Conservation (phyloP, 2,329 filamentous ascomycete species). For the Dendryphion nanum region DNA sequence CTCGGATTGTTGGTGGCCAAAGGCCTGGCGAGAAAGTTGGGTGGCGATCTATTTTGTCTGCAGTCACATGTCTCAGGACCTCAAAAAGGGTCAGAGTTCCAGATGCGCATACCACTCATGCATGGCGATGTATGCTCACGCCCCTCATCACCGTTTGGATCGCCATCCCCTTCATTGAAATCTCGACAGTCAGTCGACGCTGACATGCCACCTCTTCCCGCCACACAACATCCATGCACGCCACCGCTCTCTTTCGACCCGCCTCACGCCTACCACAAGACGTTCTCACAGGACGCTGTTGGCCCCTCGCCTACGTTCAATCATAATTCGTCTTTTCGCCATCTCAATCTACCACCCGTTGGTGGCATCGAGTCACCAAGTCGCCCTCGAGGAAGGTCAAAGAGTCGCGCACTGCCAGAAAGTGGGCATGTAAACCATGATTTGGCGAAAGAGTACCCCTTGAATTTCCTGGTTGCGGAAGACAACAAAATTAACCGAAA, state of each 20-base stretch:
- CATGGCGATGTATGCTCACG: constrained; percentile 51
- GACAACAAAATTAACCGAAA: constrained; percentile 72
- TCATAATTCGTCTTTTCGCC: constrained; percentile 7
- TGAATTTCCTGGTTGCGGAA: constrained; percentile 69
- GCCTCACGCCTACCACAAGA: background rate
- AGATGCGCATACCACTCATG: constrained; percentile 63
- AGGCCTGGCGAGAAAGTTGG: constrained; percentile 66
- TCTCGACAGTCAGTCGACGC: constrained; percentile 30
- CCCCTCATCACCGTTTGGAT: constrained; percentile 51
- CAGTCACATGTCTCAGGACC: constrained; percentile 62
- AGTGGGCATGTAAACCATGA: constrained; percentile 51
- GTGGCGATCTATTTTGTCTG: constrained; percentile 65
- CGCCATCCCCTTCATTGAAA: constrained; percentile 39
- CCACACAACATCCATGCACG: constrained; percentile 21
- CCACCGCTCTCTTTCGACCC: constrained; percentile 24
- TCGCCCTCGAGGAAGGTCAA: constrained; percentile 15
- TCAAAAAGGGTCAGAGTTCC: constrained; percentile 64
- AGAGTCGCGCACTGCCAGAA: constrained; percentile 18
- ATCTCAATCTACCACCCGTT: constrained; percentile 27
- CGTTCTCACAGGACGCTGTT: constrained; percentile 1
- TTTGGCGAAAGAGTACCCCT: constrained; percentile 59
- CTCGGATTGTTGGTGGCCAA: constrained; percentile 71
- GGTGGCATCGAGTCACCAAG: constrained; percentile 28
- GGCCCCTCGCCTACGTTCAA: constrained; percentile 8
- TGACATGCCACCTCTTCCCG: constrained; percentile 18